These are phyloP conservation scores for Nothopassalora personata DNA, from an alignment of 2,329 filamentous ascomycete genomes.

Conservation along the genomic window DNA sequence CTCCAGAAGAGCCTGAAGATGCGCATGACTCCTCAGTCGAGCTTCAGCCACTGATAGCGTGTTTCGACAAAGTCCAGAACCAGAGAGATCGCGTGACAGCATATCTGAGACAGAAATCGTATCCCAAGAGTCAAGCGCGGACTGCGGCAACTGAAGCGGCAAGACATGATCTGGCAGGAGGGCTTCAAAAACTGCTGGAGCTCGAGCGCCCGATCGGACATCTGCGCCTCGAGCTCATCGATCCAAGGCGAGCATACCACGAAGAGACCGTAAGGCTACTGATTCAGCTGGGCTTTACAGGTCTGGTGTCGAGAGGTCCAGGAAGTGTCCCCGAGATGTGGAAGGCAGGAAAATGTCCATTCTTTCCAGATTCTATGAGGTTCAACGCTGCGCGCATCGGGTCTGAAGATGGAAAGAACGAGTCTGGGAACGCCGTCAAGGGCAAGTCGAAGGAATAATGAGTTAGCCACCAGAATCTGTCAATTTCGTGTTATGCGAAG, in stretches of 20 bases:
- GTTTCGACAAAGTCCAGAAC: background rate
- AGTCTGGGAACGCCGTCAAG: too few species aligned
- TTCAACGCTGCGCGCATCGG: background rate
- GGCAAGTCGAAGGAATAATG: background rate
- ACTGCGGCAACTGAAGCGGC: background rate
- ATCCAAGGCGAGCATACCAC: background rate
- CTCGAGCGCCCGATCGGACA: background rate
- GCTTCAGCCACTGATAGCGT: background rate
- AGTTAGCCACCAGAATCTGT: background rate
- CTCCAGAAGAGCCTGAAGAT: background rate
- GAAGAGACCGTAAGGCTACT: background rate
- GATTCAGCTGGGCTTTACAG: background rate
- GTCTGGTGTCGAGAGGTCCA: background rate
- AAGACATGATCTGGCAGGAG: background rate
- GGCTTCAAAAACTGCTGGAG: background rate
- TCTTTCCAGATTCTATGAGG: background rate
- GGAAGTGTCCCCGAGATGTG: background rate
- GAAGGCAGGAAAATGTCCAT: background rate
- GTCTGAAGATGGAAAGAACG: too few species aligned
- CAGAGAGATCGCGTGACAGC: background rate
- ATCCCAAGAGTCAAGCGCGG: background rate
- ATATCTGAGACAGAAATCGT: background rate
- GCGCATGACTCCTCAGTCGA: background rate
- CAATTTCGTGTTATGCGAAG: background rate
- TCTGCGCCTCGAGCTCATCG: background rate